Base-by-base conservation (phyloP, 176 grass and related monocot genomes). In the Cenchrus fungigraminus region DNA sequence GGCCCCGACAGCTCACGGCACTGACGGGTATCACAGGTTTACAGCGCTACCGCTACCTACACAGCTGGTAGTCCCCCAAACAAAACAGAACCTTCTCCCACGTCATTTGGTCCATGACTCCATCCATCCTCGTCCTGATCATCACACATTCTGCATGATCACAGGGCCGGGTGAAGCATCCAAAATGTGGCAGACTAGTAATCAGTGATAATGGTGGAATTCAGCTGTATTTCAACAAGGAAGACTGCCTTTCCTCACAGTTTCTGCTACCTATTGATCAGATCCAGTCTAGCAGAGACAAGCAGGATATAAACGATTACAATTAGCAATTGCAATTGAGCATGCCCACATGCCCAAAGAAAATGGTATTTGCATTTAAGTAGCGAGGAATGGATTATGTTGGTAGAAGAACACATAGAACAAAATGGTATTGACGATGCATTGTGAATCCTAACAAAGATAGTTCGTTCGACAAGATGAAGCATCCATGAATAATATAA, bases 1-100 rank as follows among this genome's bases (percentile, higher is more conserved):
- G 47, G 7, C 0, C 67, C 12, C 12, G 74, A 76, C 85, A 82
- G 78, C 70, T 75, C 85, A 87, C 60, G 31, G 78, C 51, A 37
- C 32, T n/a, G 16, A 67, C 61, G 53, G 84, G 68, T 11, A 45
- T 74, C 78, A 43, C 82, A 32, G 82, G 72, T 29, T 69, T 60
- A 14, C 20, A 74, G 32, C 31, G 31, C 31, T 32, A 32, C 31
- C 8, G 19, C 70, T 28, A 60, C n/a, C 59, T 62, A 12, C n/a
- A 17, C 17, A 25, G 17, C 75, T 78, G 40, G 57, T 34, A 34
- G 15, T 59, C 65, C 45, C 44, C 45, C 84, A 79, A 4, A 79
- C 84, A 62, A 62, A 49, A 73, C 20, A 45, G 72, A 70, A 78
- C 19, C 74, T 55, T 88, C 45, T 55, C 72, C 29, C 50, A 16